phyloP scores from a whole-genome alignment of 352 stramenopile genomes.

The Pythium grandisporangium region DNA sequence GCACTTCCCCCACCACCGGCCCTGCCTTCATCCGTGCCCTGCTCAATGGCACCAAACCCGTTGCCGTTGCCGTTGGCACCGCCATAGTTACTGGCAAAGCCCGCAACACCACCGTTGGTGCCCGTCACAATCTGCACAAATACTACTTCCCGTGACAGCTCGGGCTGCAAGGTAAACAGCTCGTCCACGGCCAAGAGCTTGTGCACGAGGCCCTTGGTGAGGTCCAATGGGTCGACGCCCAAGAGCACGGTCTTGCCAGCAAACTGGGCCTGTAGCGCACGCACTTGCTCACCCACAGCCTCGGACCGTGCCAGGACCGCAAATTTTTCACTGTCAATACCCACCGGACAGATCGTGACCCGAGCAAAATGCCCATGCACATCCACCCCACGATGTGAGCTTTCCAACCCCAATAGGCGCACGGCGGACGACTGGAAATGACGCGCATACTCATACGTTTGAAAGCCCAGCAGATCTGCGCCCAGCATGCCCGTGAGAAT shows the following conservation, averaged over 20 bases:
- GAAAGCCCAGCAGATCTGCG: constrained; percentile 85
- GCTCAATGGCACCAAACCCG: constrained; percentile 26
- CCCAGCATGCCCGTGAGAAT: constrained; percentile 83
- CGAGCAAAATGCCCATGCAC: constrained; percentile 84
- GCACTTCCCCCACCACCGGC: too few relatives aligned
- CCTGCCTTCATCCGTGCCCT: too few relatives aligned
- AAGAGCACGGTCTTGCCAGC: constrained; percentile 80
- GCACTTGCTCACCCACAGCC: constrained; percentile 54
- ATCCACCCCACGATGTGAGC: constrained; percentile 84
- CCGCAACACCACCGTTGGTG: too few relatives aligned
- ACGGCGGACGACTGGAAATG: constrained; percentile 86
- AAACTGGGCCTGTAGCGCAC: constrained; percentile 54
- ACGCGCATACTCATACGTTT: constrained; percentile 86
- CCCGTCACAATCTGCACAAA: constrained; percentile 91
- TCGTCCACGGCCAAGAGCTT: constrained; percentile 88
- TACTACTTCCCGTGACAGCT: constrained; percentile 91
- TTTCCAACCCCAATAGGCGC: constrained; percentile 79
- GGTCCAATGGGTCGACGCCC: constrained; percentile 75
- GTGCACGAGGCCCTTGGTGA: constrained; percentile 87
- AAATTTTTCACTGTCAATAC: constrained; percentile 82
- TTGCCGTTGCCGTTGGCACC: too few relatives aligned
- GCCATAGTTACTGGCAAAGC: too few relatives aligned
- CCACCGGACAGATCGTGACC: constrained; percentile 82
- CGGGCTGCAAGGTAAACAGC: constrained; percentile 75
- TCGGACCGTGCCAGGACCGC: constrained; percentile 48